Evolutionary conservation across 495 filamentous ascomycete genomes (phyloP), one percentile per base, ranked within the genome.

Genomic region (Penicillium lagena): DNA sequence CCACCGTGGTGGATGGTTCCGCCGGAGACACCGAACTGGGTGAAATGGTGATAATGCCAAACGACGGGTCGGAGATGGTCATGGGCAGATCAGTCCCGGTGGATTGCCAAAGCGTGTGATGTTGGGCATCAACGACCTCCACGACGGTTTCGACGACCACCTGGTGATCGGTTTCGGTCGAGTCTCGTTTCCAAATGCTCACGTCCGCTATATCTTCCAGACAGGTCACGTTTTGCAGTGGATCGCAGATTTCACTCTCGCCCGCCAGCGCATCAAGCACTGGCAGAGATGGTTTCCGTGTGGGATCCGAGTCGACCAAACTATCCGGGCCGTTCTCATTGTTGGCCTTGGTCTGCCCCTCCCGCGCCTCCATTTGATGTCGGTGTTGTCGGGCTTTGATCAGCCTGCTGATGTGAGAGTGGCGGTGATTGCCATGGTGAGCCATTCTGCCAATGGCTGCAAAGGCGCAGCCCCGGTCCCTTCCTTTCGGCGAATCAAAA

Each of bases 371-470:
- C n/a, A 41, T 33, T 4, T 37, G 58, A 31, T 46, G 52, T 40
- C 39, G 37, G 4, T 37, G 58, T 29, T 46, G 52, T 40, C 39
- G 58, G 9, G 49, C 45, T 39, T 39, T 47, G 12, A 49, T 44
- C 22, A 51, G 37, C 35, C 47, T 51, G 42, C 38, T 40, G 29
- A 56, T 47, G 22, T 50, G 55, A 9, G 52, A 46, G 40, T 58
- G 52, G 35, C 58, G 55, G 36, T 38, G 42, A 42, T 56, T 49
- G 35, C 49, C 47, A 45, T 61, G 50, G 29, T 42, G 58, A 47
- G 44, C 42, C 58, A 61, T 61, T 15, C 35, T 47, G 54, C 22
- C 43, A 32, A 7, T 17, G 17, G 8, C 47, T 42, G 14, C 12
- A 13, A 14, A 36, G 39, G 37, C 22, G 17, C 22, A 22, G 22